These are phyloP conservation scores for Hippophae gyantsensis DNA, from an alignment of 306 rosid species.

Conservation along the genomic window DNA sequence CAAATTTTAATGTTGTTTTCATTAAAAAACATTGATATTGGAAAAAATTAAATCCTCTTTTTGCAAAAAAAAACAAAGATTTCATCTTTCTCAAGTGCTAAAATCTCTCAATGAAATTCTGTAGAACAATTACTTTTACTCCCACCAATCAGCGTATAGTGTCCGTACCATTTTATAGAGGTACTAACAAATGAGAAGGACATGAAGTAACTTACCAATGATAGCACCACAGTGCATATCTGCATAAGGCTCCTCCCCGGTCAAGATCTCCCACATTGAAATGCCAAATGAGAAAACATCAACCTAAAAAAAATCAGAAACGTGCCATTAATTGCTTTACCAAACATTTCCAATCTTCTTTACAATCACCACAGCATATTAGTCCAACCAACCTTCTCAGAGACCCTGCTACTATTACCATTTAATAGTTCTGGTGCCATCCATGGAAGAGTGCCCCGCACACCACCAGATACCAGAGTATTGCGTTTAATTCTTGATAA, in stretches of 20 bases:
- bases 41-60: no score
- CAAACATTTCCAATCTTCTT: neutral
- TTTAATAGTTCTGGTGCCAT: slow-evolving; percentile 29
- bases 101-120: neutral
- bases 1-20: no score
- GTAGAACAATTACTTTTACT: neutral
- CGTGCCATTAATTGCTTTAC: neutral
- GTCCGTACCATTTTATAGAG: neutral
- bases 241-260: slow-evolving; percentile 29
- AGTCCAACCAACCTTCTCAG: slow-evolving; percentile 27
- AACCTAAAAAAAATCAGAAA: slow-evolving; percentile 19
- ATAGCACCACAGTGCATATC: slow-evolving; percentile 34
- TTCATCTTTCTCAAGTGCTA: no score
- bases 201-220: slow-evolving; percentile 22
- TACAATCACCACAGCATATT: neutral
- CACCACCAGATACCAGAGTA: slow-evolving; percentile 31
- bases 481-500: slow-evolving; percentile 27
- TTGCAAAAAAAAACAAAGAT: no score
- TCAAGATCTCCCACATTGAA: slow-evolving; percentile 33
- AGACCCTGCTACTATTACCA: slow-evolving; percentile 27
- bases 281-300: slow-evolving; percentile 29
- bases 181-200: neutral
- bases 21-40: no score
- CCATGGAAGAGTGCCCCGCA: slow-evolving; percentile 32
- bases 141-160: neutral